A percentile compares a stretch with the other conserved stretches of the same genome.
Evolutionary conservation across 1,284 basidiomycete genomes (phyloP).

Genomic region (Amylostereum areolatum): DNA sequence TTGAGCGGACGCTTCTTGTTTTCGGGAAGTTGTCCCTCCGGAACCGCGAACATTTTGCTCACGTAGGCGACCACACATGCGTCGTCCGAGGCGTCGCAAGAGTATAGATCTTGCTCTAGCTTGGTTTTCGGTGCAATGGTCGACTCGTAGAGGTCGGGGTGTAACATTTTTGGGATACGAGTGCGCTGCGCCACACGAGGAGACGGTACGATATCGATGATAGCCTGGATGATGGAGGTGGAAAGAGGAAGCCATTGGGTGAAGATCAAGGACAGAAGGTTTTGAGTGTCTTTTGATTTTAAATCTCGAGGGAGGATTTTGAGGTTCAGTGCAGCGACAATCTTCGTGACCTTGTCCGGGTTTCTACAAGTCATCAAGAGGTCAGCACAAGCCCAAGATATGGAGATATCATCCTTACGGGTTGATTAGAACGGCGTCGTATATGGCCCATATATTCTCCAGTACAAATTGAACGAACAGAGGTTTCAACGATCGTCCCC

Average conservation of each 20-base stretch:
- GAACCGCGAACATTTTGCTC: conserved; percentile 98
- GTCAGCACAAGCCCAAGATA: conserved; percentile 1
- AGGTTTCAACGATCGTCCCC: conserved; percentile 86
- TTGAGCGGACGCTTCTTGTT: conserved; percentile 74
- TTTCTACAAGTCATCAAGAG: conserved; percentile 46
- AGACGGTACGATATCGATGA: conserved; percentile 89
- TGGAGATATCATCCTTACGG: conserved; percentile 55
- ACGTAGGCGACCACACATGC: conserved; percentile 82
- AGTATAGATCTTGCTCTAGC: conserved; percentile 79
- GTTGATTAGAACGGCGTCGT: conserved; percentile 81
- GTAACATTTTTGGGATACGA: conserved; percentile 90
- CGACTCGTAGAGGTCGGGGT: conserved; percentile 67
- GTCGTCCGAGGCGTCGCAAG: conserved; percentile 55
- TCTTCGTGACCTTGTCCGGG: conserved; percentile 85
- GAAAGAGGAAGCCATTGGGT: conserved; percentile 96
- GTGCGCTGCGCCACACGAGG: conserved; percentile 79
- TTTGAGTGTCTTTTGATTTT: conserved; percentile 84
- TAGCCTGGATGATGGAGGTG: conserved; percentile 87
- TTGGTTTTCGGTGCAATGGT: conserved; percentile 64
- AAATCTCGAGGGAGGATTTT: conserved; percentile 88
- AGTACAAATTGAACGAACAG: conserved; percentile 97
- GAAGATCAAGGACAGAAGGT: conserved; percentile 83
- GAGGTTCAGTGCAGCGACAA: conserved; percentile 78
- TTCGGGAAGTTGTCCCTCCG: conserved; percentile 77
- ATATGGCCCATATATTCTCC: conserved; percentile 97